A percentile compares a stretch with the other conserved stretches of the same genome.
These are phyloP conservation scores for Coix lacrymajobi DNA, from an alignment of 176 grass and related monocot species.

Conservation along the genomic window DNA sequence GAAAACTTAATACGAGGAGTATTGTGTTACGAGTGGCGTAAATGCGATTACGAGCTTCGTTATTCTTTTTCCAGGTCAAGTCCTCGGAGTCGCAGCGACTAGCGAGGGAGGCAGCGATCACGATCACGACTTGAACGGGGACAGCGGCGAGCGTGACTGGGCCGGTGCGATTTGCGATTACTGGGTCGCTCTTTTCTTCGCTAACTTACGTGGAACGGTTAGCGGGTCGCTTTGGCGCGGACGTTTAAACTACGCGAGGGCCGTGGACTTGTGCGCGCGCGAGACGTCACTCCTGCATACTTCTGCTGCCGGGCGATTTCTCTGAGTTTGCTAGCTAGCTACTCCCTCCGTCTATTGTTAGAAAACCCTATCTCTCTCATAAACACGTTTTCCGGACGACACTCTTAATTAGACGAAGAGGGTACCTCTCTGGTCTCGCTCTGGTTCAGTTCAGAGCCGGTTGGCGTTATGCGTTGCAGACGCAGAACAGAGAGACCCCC, in stretches of 20 bases:
- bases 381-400: too few species aligned
- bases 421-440: neutral
- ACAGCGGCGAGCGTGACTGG: neutral
- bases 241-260: neutral
- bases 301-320: neutral
- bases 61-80: constrained; percentile 9
- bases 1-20: neutral
- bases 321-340: neutral
- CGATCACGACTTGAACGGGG: constrained; percentile 14
- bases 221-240: neutral
- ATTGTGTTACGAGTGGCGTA: neutral
- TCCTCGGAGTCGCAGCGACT: constrained; percentile 1
- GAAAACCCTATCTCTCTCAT: too few species aligned
- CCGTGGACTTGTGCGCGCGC: neutral
- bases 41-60: neutral
- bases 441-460: neutral
- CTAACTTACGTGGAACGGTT: constrained; percentile 37
- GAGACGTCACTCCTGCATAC: neutral
- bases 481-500: too few species aligned
- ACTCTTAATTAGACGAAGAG: too few species aligned
- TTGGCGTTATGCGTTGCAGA: neutral
- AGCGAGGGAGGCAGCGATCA: neutral
- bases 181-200: neutral
- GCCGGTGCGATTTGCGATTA: neutral
- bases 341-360: too few species aligned